These are phyloP conservation scores for Plantago rigida DNA, from an alignment of 305 asterid genomes.

Conservation along the genomic window DNA sequence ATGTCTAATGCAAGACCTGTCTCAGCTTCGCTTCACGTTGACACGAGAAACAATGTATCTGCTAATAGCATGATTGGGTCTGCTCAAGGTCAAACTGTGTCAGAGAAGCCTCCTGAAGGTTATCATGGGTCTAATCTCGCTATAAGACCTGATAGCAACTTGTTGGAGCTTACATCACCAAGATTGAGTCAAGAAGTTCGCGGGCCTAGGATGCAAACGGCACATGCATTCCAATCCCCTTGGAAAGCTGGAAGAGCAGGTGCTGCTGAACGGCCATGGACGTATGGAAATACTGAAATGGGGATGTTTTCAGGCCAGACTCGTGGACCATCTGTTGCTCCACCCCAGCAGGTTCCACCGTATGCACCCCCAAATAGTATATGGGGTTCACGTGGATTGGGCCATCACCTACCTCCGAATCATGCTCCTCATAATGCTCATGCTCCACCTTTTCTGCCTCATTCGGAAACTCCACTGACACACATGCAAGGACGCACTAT, in stretches of 20 bases:
- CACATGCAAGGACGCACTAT: constrained; percentile 52
- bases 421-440: constrained; percentile 44
- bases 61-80: constrained; percentile 42
- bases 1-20: constrained; percentile 39
- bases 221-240: constrained; percentile 48
- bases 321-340: constrained; percentile 46
- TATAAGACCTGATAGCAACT: constrained; percentile 42
- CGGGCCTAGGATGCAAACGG: constrained; percentile 44
- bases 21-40: constrained; percentile 35
- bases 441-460: constrained; percentile 60
- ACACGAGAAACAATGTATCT: constrained; percentile 37
- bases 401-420: constrained; percentile 42
- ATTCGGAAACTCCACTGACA: constrained; percentile 68
- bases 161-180: constrained; percentile 64
- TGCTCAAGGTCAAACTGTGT: constrained; percentile 39
- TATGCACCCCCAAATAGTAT: constrained; percentile 53
- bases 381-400: constrained; percentile 65
- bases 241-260: constrained; percentile 47
- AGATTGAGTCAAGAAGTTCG: constrained; percentile 51
- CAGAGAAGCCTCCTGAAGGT: constrained; percentile 48
- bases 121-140: constrained; percentile 34
- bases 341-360: constrained; percentile 51
- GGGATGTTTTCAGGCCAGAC: constrained; percentile 41
- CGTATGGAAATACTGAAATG: constrained; percentile 41
- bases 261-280: constrained; percentile 37